phyloP scores from a whole-genome alignment of 1,284 basidiomycete species.

The Athelia psychrophila region DNA sequence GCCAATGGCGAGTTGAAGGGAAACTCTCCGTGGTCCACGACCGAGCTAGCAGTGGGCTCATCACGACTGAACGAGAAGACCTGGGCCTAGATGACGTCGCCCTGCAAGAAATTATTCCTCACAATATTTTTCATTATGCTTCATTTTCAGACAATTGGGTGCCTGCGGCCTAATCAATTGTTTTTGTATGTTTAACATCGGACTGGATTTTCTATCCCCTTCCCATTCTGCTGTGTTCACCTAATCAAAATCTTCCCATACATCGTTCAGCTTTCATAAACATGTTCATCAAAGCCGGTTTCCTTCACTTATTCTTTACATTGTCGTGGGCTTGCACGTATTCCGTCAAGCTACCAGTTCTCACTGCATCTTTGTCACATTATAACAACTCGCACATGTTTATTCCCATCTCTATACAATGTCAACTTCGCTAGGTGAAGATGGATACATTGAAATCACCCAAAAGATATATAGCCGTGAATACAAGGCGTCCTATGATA shows the following conservation, averaged over 20 bases:
- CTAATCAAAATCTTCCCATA: slow-evolving; percentile 3
- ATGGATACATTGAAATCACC: neutral
- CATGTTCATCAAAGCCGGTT: neutral
- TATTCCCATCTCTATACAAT: slow-evolving; percentile 41
- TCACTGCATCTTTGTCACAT: slow-evolving; percentile 42
- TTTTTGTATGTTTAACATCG: neutral
- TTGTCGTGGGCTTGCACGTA: slow-evolving; percentile 39
- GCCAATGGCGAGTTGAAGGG: slow-evolving; percentile 50
- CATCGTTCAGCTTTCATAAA: slow-evolving; percentile 5
- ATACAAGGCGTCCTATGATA: no score
- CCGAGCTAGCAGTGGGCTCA: slow-evolving; percentile 55
- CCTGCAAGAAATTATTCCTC: slow-evolving; percentile 9
- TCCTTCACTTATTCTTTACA: slow-evolving; percentile 40
- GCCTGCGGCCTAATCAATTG: neutral
- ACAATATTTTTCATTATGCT: neutral
- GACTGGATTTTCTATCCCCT: neutral
- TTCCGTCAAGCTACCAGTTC: slow-evolving; percentile 39
- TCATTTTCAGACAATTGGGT: no score
- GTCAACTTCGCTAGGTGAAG: slow-evolving; percentile 9
- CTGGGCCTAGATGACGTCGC: slow-evolving; percentile 46
- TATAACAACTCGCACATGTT: slow-evolving; percentile 48
- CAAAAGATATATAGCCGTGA: neutral
- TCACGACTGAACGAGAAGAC: slow-evolving; percentile 62
- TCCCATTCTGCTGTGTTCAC: slow-evolving; percentile 4
- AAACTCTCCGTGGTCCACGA: slow-evolving; percentile 61